phyloP scores from a whole-genome alignment of 1,284 basidiomycete species.

The Coniferiporia weirii region DNA sequence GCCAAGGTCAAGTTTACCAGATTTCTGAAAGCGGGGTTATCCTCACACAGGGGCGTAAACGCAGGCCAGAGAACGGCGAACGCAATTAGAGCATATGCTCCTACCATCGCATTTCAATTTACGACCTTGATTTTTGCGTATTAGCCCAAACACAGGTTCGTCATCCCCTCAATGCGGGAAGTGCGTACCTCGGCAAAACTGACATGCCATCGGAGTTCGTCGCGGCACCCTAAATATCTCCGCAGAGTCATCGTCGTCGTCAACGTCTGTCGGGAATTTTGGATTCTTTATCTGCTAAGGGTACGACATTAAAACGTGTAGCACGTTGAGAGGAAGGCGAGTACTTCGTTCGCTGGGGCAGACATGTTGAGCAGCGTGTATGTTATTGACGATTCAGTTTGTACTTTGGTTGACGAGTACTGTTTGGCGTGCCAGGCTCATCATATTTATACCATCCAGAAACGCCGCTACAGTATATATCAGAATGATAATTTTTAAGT shows the following conservation, averaged over 20 bases:
- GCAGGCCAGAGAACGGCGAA: constrained; percentile 17
- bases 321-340: not conserved
- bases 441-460: not conserved
- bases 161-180: not conserved
- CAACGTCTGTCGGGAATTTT: not conserved
- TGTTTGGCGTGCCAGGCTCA: not conserved
- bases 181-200: constrained; percentile 19
- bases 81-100: constrained; percentile 19
- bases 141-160: not conserved
- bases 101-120: constrained; percentile 21
- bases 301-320: not conserved
- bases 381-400: not conserved
- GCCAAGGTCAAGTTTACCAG: too few relatives aligned
- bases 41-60: constrained; percentile 20
- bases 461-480: not conserved
- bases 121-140: constrained; percentile 10
- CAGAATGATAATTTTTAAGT: not conserved
- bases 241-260: constrained; percentile 13
- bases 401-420: not conserved
- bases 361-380: not conserved
- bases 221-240: constrained; percentile 17
- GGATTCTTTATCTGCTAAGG: not conserved
- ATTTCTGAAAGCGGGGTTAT: not conserved
- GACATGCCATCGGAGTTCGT: constrained; percentile 20
- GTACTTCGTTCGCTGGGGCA: not conserved